A percentile compares a stretch with the other conserved stretches of the same genome.
phyloP scores from a whole-genome alignment of 2,329 filamentous ascomycete species.

The Neonectria magnoliae region DNA sequence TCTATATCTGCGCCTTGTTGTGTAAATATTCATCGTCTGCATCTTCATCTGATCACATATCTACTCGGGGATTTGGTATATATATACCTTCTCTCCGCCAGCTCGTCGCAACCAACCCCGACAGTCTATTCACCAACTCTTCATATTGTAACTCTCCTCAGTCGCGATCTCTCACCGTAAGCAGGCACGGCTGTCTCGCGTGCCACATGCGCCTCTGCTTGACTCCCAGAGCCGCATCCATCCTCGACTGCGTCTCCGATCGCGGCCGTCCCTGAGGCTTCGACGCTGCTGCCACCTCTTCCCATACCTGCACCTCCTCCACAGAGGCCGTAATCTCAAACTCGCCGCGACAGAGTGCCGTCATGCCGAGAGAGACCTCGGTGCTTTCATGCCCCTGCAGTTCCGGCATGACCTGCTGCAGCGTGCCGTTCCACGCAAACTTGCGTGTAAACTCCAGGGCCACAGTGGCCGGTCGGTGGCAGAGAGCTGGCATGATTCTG shows the following conservation, averaged over 20 bases:
- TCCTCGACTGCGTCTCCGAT: conserved; percentile 65
- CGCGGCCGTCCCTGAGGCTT: conserved; percentile 49
- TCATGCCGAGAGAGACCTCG: conserved; percentile 74
- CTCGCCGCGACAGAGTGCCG: conserved; percentile 79
- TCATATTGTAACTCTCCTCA: conserved; percentile 18
- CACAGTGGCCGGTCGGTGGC: conserved; percentile 75
- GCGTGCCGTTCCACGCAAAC: conserved; percentile 83
- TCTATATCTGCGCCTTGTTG: conserved; percentile 1
- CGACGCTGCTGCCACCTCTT: conserved; percentile 43
- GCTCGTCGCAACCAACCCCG: neutral
- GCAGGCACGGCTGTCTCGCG: conserved; percentile 64
- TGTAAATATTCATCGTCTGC: conserved; percentile 22
- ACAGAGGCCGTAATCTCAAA: conserved; percentile 85
- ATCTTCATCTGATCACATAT: conserved; percentile 24
- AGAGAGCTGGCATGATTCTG: conserved; percentile 79
- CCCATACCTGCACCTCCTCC: conserved; percentile 77
- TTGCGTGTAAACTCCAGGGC: conserved; percentile 85
- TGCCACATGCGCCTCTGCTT: conserved; percentile 74
- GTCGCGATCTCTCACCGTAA: conserved; percentile 62
- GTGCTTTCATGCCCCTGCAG: conserved; percentile 68
- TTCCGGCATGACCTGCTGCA: conserved; percentile 77
- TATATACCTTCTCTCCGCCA: neutral
- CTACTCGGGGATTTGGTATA: conserved; percentile 11
- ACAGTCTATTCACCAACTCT: conserved; percentile 19
- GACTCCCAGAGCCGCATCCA: conserved; percentile 67